Evolutionary conservation across 2,329 filamentous ascomycete species (phyloP).

Genomic region (Fusarium sp.): DNA sequence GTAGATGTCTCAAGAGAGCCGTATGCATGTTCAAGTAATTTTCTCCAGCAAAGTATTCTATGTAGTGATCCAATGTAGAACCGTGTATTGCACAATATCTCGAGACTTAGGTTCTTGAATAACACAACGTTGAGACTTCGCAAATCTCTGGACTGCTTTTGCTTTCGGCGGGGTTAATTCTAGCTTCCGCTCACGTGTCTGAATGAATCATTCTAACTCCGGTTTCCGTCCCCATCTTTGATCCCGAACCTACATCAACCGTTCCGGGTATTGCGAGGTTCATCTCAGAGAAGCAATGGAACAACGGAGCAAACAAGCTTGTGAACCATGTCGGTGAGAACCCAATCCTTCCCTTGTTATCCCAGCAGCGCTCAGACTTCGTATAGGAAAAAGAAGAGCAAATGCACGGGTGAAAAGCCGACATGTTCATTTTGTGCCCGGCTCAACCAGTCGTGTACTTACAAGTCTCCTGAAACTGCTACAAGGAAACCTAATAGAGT

Average conservation of each 20-base stretch:
- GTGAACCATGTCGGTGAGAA: slow-evolving; percentile 11
- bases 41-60: rapidly evolving
- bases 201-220: not conserved
- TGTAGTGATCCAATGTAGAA: too few species aligned
- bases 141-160: not conserved
- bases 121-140: too few species aligned
- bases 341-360: rapidly evolving
- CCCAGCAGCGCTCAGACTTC: rapidly evolving
- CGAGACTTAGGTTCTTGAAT: too few species aligned
- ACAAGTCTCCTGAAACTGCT: not conserved
- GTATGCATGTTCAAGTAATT: not conserved
- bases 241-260: not conserved
- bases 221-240: not conserved
- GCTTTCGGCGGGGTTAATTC: not conserved
- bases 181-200: not conserved
- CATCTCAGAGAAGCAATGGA: not conserved
- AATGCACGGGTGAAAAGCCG: slow-evolving; percentile 6
- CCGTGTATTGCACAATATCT: too few species aligned
- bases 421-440: slow-evolving; percentile 11
- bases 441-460: not conserved
- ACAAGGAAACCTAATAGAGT: not conserved
- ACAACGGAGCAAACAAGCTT: slow-evolving; percentile 14
- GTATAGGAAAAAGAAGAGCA: slow-evolving; percentile 7
- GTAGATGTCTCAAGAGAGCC: not conserved
- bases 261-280: not conserved